Base-by-base conservation (phyloP, 2,329 filamentous ascomycete genomes). In the Polychaeton citri region DNA sequence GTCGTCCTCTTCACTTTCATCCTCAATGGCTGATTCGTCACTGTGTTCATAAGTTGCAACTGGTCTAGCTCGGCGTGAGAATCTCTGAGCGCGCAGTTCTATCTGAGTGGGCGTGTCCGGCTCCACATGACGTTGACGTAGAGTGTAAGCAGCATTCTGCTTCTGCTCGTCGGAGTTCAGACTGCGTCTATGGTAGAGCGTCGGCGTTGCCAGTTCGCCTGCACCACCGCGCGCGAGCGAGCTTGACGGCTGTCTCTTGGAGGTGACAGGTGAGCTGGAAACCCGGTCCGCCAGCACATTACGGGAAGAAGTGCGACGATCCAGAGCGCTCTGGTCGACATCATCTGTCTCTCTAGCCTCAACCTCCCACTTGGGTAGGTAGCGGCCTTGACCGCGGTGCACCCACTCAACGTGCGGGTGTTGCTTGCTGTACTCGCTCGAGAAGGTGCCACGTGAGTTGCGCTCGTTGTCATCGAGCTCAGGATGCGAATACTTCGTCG, bases 351-450 rank as follows among this genome's bases (percentile, higher is more conserved):
- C 24, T 28, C 24, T 28, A 28, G 42, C 39, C 3, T 42, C 39
- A 6, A 47, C 38, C 31, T 48, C 39, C 6, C 37, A 35, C 26
- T 36, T 41, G 32, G 32, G 30, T 17, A 16, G 13, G 17, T 32
- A 32, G 13, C 30, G 30, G 18, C 30, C 30, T 10, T 32, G 13
- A 6, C 30, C 30, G 9, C 30, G 30, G 17, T 32, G 30, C 12
- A 17, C 13, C 30, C 30, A 32, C 17, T 32, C 12, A 16, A 32
- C 18, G 12, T 32, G 30, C 10, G 30, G 30, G 10, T 13, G 18
- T 13, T 17, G 30, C 17, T 17, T 16, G 30, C 10, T 17, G 9
- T 16, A 17, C 30, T 32, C 30, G 5, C 18, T 17, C 3, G 13
- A 16, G 30, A 32, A 16, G 4, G 30, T 32, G 10, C 30, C 30